A percentile compares a stretch with the other conserved stretches of the same genome.
phyloP scores from a whole-genome alignment of 2,329 filamentous ascomycete genomes.

The Colletotrichum sp. region DNA sequence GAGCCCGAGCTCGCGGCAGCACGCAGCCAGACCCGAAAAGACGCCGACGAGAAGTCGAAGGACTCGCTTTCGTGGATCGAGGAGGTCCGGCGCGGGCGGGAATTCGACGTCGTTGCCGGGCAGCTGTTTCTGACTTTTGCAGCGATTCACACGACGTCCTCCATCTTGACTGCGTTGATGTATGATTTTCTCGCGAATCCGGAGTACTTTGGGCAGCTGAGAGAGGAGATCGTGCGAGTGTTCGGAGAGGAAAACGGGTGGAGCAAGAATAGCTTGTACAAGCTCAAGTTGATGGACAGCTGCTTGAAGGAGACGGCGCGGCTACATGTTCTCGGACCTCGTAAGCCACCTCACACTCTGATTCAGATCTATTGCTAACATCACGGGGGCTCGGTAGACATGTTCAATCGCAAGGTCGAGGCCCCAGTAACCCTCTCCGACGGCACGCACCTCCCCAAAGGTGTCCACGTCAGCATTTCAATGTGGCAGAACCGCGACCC shows the following conservation, averaged over 20 bases:
- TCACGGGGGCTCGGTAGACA: neutral
- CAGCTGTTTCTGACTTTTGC: slow-evolving; percentile 79
- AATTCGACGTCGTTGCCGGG: slow-evolving; percentile 70
- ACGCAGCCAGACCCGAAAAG: slow-evolving; percentile 23
- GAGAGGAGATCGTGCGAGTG: slow-evolving; percentile 43
- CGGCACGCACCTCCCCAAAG: slow-evolving; percentile 6
- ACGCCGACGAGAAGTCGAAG: slow-evolving; percentile 33
- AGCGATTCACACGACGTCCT: slow-evolving; percentile 47
- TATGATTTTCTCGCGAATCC: slow-evolving; percentile 42
- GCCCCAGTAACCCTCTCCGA: slow-evolving; percentile 11
- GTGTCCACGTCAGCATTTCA: neutral
- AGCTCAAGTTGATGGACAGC: slow-evolving; percentile 45
- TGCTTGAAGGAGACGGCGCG: slow-evolving; percentile 44
- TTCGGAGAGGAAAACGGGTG: slow-evolving; percentile 36
- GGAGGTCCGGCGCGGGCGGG: slow-evolving; percentile 49
- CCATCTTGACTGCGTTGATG: slow-evolving; percentile 38
- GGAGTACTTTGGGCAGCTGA: slow-evolving; percentile 42
- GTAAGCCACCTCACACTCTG: neutral
- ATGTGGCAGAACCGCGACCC: neutral
- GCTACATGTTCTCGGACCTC: neutral
- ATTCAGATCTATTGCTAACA: neutral
- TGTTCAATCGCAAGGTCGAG: neutral
- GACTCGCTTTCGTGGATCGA: slow-evolving; percentile 51
- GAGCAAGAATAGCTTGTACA: slow-evolving; percentile 39
- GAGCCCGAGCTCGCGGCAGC: slow-evolving; percentile 29